Percentiles rank a stretch among this genome's conserved stretches.
These are phyloP conservation scores for Populus tomentosa DNA, from an alignment of 441 rosid genomes.

Conservation along the genomic window DNA sequence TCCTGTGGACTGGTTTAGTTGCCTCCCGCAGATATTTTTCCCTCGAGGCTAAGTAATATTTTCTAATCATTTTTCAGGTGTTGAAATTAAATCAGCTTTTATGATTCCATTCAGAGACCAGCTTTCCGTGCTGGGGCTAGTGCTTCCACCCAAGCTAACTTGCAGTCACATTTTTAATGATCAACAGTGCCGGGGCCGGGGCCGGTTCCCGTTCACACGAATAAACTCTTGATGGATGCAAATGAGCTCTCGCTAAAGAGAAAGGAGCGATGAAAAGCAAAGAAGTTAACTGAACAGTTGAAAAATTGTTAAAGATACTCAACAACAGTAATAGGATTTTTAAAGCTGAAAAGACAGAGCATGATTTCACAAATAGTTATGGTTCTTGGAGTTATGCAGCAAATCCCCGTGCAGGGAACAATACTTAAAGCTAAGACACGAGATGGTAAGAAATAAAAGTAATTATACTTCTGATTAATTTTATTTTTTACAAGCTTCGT, in stretches of 20 bases:
- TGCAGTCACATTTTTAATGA: too few species aligned
- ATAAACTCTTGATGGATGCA: neutral
- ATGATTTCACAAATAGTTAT: neutral
- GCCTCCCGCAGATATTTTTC: neutral
- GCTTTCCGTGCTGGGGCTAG: too few species aligned
- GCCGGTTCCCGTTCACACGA: neutral
- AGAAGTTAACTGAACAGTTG: neutral
- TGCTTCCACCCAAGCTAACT: too few species aligned
- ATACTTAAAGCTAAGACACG: neutral
- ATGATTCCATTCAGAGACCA: neutral
- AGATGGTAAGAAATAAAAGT: neutral
- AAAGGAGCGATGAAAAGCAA: neutral
- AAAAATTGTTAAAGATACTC: neutral
- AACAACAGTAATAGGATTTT: neutral
- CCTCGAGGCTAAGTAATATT: too few species aligned
- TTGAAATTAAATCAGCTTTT: too few species aligned
- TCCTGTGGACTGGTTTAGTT: too few species aligned
- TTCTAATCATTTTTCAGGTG: too few species aligned
- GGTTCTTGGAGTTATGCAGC: neutral
- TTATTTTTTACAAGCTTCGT: neutral
- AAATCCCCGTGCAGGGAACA: conserved; percentile 14
- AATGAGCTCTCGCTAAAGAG: neutral
- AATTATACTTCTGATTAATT: neutral
- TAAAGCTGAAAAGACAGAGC: neutral
- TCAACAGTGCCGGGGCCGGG: neutral